Conservation (phyloP, 139 green algal species). For the Pleodorina starrii region DNA sequence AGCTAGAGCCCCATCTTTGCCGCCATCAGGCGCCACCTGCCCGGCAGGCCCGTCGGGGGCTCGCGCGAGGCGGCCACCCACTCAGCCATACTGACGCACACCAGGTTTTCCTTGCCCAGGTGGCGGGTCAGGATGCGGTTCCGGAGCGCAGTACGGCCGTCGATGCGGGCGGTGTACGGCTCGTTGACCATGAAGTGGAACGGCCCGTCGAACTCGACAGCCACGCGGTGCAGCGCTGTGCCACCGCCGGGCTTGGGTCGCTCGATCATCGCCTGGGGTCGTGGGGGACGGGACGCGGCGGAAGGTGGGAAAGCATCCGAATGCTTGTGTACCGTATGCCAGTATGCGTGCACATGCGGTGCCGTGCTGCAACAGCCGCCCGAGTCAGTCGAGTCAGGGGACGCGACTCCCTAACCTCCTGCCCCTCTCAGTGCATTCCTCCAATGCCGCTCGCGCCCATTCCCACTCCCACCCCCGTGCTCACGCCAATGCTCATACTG, state of each 20-base stretch:
- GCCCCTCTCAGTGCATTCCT: too few relatives aligned
- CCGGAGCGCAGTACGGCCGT: conserved; percentile 29
- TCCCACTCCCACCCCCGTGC: too few relatives aligned
- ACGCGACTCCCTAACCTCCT: too few relatives aligned
- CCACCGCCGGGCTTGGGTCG: neutral
- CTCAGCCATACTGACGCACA: conserved; percentile 23
- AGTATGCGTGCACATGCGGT: too few relatives aligned
- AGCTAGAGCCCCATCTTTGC: neutral
- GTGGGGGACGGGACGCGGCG: too few relatives aligned
- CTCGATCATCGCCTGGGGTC: conserved; percentile 14
- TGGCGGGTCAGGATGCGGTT: conserved; percentile 6
- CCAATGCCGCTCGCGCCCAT: too few relatives aligned
- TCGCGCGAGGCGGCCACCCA: conserved; percentile 28
- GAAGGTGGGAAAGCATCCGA: too few relatives aligned
- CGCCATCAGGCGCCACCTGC: conserved; percentile 10
- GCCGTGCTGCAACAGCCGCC: too few relatives aligned
- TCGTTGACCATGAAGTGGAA: conserved; percentile 41
- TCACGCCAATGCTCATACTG: too few relatives aligned
- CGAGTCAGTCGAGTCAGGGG: too few relatives aligned
- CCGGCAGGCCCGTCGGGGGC: neutral
- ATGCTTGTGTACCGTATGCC: too few relatives aligned
- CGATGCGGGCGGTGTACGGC: neutral
- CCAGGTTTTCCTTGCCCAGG: neutral
- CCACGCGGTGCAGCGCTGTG: neutral
- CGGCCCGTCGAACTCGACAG: conserved; percentile 21